phyloP scores from a whole-genome alignment of 805 yeast species.

The Nakazawaea ernobii region DNA sequence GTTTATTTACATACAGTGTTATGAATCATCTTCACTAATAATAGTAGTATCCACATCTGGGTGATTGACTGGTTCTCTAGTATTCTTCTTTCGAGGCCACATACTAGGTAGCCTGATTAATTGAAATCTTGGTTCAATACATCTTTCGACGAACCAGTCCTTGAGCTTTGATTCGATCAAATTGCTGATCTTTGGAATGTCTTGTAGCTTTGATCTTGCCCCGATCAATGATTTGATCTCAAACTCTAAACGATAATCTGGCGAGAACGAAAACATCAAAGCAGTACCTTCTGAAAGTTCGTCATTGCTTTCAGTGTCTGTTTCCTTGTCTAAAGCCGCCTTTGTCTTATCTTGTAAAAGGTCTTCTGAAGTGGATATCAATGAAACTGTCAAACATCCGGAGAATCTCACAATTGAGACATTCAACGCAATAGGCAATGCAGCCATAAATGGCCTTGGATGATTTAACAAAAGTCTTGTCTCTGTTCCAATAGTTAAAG shows the following conservation, averaged over 20 bases:
- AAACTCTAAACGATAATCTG: slow-evolving; percentile 87
- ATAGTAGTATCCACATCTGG: slow-evolving; percentile 2
- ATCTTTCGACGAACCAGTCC: slow-evolving; percentile 87
- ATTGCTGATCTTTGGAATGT: slow-evolving; percentile 86
- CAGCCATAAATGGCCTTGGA: slow-evolving; percentile 80
- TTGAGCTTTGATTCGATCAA: slow-evolving; percentile 77
- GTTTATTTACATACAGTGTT: background rate
- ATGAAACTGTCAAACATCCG: slow-evolving; percentile 79
- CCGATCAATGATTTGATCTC: slow-evolving; percentile 87
- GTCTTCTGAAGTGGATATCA: slow-evolving; percentile 42
- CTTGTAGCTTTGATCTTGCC: slow-evolving; percentile 84
- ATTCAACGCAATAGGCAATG: slow-evolving; percentile 75
- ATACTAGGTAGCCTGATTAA: slow-evolving; percentile 77
- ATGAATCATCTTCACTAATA: background rate
- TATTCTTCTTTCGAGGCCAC: slow-evolving; percentile 71
- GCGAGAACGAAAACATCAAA: slow-evolving; percentile 82
- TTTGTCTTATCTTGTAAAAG: slow-evolving; percentile 15
- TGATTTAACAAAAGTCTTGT: slow-evolving; percentile 74
- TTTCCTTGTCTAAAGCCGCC: slow-evolving; percentile 11
- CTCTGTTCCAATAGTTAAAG: slow-evolving; percentile 79
- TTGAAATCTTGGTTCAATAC: slow-evolving; percentile 91
- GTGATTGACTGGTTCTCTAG: slow-evolving; percentile 31
- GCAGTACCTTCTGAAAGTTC: slow-evolving; percentile 48
- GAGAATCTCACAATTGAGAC: slow-evolving; percentile 89
- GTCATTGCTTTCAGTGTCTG: slow-evolving; percentile 15